Conservation (phyloP, 768 basidiomycete genomes). For the Boletellus sp. region DNA sequence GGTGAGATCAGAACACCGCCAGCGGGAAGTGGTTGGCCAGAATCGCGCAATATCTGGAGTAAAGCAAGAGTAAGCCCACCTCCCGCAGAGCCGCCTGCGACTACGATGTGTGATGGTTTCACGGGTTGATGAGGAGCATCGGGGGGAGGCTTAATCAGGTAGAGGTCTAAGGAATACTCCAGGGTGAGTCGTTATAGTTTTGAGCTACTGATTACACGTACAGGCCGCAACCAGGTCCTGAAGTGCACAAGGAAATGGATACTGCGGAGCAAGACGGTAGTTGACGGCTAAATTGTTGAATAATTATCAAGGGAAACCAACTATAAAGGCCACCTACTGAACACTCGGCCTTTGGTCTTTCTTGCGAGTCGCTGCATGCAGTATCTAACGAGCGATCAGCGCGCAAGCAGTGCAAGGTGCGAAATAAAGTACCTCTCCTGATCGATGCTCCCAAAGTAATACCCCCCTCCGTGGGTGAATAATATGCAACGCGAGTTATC, state of each 20-base stretch:
- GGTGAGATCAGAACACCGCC: constrained; percentile 90
- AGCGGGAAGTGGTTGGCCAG: constrained; percentile 75
- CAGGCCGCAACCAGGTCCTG: constrained; percentile 90
- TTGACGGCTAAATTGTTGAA: constrained; percentile 54
- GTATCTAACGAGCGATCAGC: constrained; percentile 41
- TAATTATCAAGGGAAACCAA: background rate
- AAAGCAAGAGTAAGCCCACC: constrained; percentile 83
- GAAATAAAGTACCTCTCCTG: constrained; percentile 54
- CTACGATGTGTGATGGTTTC: constrained; percentile 73
- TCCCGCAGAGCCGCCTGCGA: constrained; percentile 92
- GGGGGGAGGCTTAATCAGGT: constrained; percentile 82
- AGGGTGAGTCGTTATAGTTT: background rate
- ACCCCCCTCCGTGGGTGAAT: constrained; percentile 81
- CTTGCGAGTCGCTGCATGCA: constrained; percentile 82
- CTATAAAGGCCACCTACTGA: constrained; percentile 44
- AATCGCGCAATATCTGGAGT: constrained; percentile 84
- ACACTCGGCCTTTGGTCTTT: constrained; percentile 89
- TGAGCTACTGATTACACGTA: constrained; percentile 32
- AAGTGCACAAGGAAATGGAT: constrained; percentile 90
- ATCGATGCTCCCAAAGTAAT: constrained; percentile 79
- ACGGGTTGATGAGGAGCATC: constrained; percentile 76
- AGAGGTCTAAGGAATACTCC: constrained; percentile 56
- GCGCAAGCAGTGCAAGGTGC: constrained; percentile 1
- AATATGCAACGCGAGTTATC: constrained; percentile 83
- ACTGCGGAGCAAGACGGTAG: constrained; percentile 91